A percentile compares a stretch with the other conserved stretches of the same genome.
These are phyloP conservation scores for Balamuthia mandrillaris DNA, from an alignment of 208 protist species.

Conservation along the genomic window DNA sequence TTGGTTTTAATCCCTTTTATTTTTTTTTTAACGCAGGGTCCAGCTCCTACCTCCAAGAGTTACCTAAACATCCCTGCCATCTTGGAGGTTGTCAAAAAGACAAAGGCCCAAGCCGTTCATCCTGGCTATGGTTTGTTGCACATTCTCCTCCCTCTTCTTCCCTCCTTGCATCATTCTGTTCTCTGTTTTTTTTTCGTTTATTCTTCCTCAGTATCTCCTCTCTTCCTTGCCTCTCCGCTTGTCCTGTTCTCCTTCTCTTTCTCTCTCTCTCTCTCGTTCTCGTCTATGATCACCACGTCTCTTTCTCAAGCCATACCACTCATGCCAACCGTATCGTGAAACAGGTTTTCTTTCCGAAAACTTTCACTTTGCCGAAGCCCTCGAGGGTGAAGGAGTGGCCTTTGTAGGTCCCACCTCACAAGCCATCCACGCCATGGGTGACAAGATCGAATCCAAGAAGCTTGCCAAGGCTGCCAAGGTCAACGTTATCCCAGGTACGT, in stretches of 20 bases:
- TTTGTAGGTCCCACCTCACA: slow-evolving; percentile 77
- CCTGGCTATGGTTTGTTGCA: neutral
- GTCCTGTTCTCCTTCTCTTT: too few species aligned
- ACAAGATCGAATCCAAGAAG: slow-evolving; percentile 83
- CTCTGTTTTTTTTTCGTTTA: too few species aligned
- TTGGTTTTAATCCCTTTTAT: too few species aligned
- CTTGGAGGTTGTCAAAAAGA: slow-evolving; percentile 67
- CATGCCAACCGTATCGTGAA: too few species aligned
- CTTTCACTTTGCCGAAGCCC: slow-evolving; percentile 55
- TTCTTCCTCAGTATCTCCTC: too few species aligned
- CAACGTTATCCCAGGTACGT: slow-evolving; percentile 74
- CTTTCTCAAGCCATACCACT: too few species aligned
- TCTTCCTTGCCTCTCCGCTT: too few species aligned
- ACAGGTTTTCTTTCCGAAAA: slow-evolving; percentile 29
- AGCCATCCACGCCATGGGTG: slow-evolving; percentile 56
- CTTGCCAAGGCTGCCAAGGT: slow-evolving; percentile 75
- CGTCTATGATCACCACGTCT: too few species aligned
- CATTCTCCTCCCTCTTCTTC: neutral
- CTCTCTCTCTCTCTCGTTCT: slow-evolving; percentile 86
- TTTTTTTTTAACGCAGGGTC: too few species aligned
- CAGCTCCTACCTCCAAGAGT: slow-evolving; percentile 57
- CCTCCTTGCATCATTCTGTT: too few species aligned
- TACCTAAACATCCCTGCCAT: slow-evolving; percentile 75
- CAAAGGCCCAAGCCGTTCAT: slow-evolving; percentile 56
- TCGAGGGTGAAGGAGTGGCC: slow-evolving; percentile 64